phyloP scores from a whole-genome alignment of 2,329 filamentous ascomycete genomes.

The Leptographium flavum region DNA sequence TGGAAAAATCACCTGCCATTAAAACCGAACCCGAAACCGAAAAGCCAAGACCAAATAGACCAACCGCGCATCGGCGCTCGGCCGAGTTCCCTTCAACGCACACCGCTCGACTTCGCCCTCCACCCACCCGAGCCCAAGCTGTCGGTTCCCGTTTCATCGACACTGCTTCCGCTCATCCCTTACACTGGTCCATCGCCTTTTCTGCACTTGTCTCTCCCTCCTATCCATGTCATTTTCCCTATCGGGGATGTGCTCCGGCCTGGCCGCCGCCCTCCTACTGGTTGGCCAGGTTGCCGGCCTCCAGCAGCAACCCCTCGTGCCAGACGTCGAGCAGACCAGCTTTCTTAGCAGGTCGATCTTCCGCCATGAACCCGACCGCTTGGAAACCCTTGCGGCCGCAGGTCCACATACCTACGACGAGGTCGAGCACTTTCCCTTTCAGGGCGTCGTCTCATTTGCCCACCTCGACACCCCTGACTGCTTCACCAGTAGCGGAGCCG shows the following conservation, averaged over 20 bases:
- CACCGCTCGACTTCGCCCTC: no score
- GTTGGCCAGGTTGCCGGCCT: not conserved
- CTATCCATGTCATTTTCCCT: no score
- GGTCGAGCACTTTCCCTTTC: not conserved
- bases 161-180: no score
- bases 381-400: not conserved
- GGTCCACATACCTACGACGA: not conserved
- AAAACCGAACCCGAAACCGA: no score
- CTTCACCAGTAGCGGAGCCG: not conserved
- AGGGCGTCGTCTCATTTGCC: conserved; percentile 4
- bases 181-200: no score
- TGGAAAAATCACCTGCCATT: no score
- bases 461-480: conserved; percentile 2
- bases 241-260: not conserved
- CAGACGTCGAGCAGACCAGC: not conserved
- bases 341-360: not conserved
- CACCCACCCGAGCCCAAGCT: no score
- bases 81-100: no score
- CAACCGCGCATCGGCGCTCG: no score
- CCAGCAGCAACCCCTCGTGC: not conserved
- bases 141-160: no score
- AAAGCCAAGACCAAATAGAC: no score
- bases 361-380: not conserved
- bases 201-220: no score
- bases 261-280: not conserved